Evolutionary conservation across 805 yeast genomes (phyloP), one percentile per base, ranked within the genome.

Genomic region (Cyberlindnera americana): DNA sequence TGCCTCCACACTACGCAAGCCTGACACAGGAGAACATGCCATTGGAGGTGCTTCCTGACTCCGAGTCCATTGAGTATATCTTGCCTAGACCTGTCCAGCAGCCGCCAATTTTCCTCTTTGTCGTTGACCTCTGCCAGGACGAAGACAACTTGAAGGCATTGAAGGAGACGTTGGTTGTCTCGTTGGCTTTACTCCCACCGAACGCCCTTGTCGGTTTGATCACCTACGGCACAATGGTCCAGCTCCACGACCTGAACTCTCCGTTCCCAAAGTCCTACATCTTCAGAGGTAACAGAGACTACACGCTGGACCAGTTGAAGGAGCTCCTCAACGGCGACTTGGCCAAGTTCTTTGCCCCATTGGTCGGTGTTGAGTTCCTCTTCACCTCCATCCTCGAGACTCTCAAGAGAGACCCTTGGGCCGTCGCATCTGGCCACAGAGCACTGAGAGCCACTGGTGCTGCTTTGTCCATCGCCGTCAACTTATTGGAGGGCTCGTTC

Each of bases 401-500:
- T 45, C 72, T 93, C 59, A 70, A 79, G 44, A 73, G 72, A 21
- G 95, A 87, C 57, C 85, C 90, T 43, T 93, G 99, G 99, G 78
- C 91, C 24, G 84, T 85, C 26, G 83, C 84, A 33, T 77, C 83
- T 35, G 87, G 85, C 37, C 80, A 80, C 57, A 79, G 99, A 61
- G 85, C 98, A 8, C 66, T 86, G 39, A 77, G 99, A 67, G 84
- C 91, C 44, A 87, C 96, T 3, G 99, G 99, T 44, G 81, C 95
- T 21, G 98, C 99, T 5, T 64, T 90, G 53, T 78, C 84, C 48
- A 80, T 93, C 49, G 96, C 97, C 9, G 72, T 89, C 19, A 75
- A 84, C 52, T 61, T 93, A 40, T 73, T 89, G 49, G 95, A 90
- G 59, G 81, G 86, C 27, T 73, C 93, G 21, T 87, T 78, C 66